A percentile compares a stretch with the other conserved stretches of the same genome.
phyloP scores from a whole-genome alignment of 257 asterid genomes.

The Fraxinus anomala region DNA sequence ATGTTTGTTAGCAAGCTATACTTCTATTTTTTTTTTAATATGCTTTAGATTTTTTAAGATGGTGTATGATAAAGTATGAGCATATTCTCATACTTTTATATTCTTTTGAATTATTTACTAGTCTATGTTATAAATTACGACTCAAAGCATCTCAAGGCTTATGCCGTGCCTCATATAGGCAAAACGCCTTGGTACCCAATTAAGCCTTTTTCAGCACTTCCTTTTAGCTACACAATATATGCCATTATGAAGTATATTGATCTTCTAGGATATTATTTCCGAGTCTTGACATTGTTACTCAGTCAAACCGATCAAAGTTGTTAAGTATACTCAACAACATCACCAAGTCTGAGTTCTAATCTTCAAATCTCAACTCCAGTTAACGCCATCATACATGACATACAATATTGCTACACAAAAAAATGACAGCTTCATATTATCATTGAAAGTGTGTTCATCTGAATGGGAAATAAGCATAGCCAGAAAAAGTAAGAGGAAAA shows the following conservation, averaged over 20 bases:
- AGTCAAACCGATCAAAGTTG: neutral
- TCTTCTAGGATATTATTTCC: neutral
- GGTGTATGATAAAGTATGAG: too few species aligned
- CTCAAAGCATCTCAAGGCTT: too few species aligned
- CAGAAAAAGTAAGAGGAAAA: neutral
- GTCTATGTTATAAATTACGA: too few species aligned
- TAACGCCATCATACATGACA: neutral
- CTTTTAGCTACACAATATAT: neutral
- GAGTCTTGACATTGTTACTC: neutral
- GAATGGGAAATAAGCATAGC: slow-evolving; percentile 10
- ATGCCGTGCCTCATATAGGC: too few species aligned
- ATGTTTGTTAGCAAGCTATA: too few species aligned
- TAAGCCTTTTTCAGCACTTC: neutral
- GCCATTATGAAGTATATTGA: neutral
- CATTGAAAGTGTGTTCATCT: slow-evolving; percentile 17
- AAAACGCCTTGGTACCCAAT: too few species aligned
- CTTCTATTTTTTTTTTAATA: too few species aligned
- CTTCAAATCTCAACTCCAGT: slow-evolving; percentile 1
- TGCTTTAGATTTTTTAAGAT: too few species aligned
- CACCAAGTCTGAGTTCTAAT: neutral
- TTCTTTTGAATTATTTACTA: too few species aligned
- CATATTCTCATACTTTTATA: too few species aligned
- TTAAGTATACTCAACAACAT: neutral
- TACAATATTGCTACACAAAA: neutral
- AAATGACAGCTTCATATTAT: slow-evolving; percentile 1